A percentile compares a stretch with the other conserved stretches of the same genome.
These are phyloP conservation scores for Eimeria tenella DNA, from an alignment of 169 alveolate genomes.

Conservation along the genomic window DNA sequence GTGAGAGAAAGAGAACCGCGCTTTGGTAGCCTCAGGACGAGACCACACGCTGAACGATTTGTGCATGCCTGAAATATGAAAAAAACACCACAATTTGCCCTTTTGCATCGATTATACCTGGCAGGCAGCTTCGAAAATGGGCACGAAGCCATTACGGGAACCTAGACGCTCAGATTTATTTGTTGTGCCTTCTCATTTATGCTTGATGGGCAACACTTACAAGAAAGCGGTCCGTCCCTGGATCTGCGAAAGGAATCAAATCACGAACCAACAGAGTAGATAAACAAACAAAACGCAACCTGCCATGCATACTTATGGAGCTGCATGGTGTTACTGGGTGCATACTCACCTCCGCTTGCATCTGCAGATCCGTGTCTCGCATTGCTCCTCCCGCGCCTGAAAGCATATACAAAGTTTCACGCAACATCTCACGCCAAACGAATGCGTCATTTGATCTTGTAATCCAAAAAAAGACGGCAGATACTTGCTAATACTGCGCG, in stretches of 20 bases:
- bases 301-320: background rate
- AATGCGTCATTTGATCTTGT: too few relatives aligned
- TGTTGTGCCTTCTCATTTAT: too few relatives aligned
- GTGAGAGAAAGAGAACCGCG: constrained; percentile 35
- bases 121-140: too few relatives aligned
- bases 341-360: constrained; percentile 25
- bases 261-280: background rate
- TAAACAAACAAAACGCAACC: background rate
- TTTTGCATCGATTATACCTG: background rate
- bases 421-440: too few relatives aligned
- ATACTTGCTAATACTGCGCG: too few relatives aligned
- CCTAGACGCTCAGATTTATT: too few relatives aligned
- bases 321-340: background rate
- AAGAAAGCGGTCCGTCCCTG: constrained; percentile 40
- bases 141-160: too few relatives aligned
- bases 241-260: constrained; percentile 5
- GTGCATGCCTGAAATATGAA: constrained; percentile 35
- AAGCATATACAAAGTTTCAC: background rate
- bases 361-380: constrained; percentile 26
- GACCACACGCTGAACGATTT: constrained; percentile 19
- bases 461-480: too few relatives aligned
- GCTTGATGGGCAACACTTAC: background rate
- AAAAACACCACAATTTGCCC: background rate
- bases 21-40: constrained; percentile 36
- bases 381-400: constrained; percentile 47